A percentile compares a stretch with the other conserved stretches of the same genome.
phyloP scores from a whole-genome alignment of 164 flowering plant genomes.

The Liriodendron chinense region DNA sequence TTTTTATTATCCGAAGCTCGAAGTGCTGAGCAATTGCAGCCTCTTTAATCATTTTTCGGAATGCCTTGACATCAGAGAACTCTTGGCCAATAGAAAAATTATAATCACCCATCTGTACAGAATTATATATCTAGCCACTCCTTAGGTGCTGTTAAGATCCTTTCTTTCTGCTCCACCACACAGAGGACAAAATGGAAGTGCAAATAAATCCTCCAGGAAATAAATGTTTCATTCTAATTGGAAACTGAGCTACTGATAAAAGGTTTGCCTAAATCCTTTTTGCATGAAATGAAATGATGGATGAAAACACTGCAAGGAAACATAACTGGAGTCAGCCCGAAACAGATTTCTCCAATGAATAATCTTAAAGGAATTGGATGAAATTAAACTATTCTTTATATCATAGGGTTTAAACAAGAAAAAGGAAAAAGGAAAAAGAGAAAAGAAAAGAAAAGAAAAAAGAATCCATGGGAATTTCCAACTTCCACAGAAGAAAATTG shows the following conservation, averaged over 20 bases:
- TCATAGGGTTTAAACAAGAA: no score
- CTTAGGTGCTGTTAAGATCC: not conserved
- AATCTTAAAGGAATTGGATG: no score
- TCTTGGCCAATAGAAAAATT: slow-evolving; percentile 69
- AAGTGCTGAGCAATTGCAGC: slow-evolving; percentile 90
- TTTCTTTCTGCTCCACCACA: not conserved
- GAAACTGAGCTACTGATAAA: no score
- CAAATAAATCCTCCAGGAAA: not conserved
- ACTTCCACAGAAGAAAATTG: no score
- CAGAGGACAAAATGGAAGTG: no score
- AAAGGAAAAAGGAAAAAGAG: no score
- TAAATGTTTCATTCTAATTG: not conserved
- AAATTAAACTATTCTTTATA: no score
- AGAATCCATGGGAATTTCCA: no score
- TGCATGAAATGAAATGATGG: not conserved
- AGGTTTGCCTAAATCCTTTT: not conserved
- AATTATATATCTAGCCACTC: not conserved
- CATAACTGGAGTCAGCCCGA: not conserved
- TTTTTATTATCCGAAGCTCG: slow-evolving; percentile 75
- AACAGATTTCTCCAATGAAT: no score
- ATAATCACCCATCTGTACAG: slow-evolving; percentile 42
- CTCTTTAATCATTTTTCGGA: slow-evolving; percentile 70
- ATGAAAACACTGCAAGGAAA: slow-evolving; percentile 7
- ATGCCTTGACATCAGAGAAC: slow-evolving; percentile 80
- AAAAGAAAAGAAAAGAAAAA: no score